Conservation (phyloP, 805 yeast species). For the Saturnispora quitensis region DNA sequence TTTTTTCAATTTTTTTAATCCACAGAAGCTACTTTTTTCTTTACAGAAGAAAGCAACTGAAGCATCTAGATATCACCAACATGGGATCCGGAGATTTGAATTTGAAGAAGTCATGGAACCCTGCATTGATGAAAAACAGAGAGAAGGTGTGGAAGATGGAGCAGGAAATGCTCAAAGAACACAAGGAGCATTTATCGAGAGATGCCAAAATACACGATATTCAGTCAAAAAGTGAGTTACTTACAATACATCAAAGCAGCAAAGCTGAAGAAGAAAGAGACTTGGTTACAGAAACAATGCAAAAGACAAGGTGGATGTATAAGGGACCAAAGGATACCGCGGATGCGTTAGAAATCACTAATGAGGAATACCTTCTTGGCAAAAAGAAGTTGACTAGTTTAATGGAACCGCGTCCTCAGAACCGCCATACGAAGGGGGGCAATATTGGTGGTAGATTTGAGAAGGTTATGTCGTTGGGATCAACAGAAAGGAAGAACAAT, state of each 20-base stretch:
- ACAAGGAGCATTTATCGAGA: slow-evolving; percentile 51
- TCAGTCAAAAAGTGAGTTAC: slow-evolving; percentile 48
- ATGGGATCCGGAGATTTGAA: slow-evolving; percentile 61
- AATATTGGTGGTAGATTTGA: slow-evolving; percentile 9
- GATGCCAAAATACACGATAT: slow-evolving; percentile 57
- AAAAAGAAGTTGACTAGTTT: slow-evolving; percentile 37
- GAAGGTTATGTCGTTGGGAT: slow-evolving; percentile 18
- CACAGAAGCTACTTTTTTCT: not conserved
- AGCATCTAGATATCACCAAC: too few species aligned
- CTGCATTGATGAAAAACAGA: slow-evolving; percentile 76
- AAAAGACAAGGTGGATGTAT: slow-evolving; percentile 82
- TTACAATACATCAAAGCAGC: slow-evolving; percentile 29
- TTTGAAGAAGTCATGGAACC: slow-evolving; percentile 94
- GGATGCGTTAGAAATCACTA: slow-evolving; percentile 23
- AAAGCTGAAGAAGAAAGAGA: slow-evolving; percentile 26
- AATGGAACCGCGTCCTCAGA: not conserved
- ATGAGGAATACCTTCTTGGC: slow-evolving; percentile 50
- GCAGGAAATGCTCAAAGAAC: slow-evolving; percentile 66
- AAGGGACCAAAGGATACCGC: slow-evolving; percentile 33
- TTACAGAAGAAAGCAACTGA: too few species aligned
- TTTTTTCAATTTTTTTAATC: too few species aligned
- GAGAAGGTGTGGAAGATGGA: slow-evolving; percentile 79
- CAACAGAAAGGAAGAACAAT: not conserved
- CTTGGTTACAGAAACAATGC: slow-evolving; percentile 21
- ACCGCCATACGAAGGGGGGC: not conserved